phyloP scores from a whole-genome alignment of 2,329 filamentous ascomycete genomes.

The Acrocalymma vagum region DNA sequence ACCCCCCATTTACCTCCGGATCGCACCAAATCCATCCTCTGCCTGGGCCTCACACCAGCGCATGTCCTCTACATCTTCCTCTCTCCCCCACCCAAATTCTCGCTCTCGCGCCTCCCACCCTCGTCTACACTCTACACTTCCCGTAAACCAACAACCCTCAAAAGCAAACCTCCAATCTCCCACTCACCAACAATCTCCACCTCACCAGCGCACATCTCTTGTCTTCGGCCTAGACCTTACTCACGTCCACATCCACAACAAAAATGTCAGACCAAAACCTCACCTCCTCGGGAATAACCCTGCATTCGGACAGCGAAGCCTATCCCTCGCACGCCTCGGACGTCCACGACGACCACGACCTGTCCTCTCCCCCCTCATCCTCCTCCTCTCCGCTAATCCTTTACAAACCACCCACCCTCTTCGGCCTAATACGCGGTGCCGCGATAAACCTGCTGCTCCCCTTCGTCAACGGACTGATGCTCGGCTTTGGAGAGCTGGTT shows the following conservation, averaged over 20 bases:
- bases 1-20: conserved; percentile 5
- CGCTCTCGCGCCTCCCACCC: not conserved
- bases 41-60: too few relatives aligned
- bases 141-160: not conserved
- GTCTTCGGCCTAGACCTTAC: conserved; percentile 1
- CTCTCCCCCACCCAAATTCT: not conserved
- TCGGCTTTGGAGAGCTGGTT: conserved; percentile 96
- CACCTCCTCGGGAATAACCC: conserved; percentile 77
- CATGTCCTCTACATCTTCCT: not conserved
- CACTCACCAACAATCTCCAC: conserved; percentile 1
- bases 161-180: conserved; percentile 4
- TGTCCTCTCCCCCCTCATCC: conserved; percentile 68
- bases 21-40: conserved; percentile 1
- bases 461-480: conserved; percentile 97
- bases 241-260: conserved; percentile 12
- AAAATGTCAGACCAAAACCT: conserved; percentile 58
- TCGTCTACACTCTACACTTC: not conserved
- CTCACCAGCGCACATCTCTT: conserved; percentile 1
- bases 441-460: conserved; percentile 96
- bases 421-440: conserved; percentile 84
- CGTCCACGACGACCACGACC: conserved; percentile 66
- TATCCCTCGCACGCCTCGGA: conserved; percentile 73
- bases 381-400: conserved; percentile 76
- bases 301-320: conserved; percentile 84
- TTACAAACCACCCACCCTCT: conserved; percentile 88